phyloP scores from a whole-genome alignment of 768 basidiomycete species.

The Podaxis rugospora region DNA sequence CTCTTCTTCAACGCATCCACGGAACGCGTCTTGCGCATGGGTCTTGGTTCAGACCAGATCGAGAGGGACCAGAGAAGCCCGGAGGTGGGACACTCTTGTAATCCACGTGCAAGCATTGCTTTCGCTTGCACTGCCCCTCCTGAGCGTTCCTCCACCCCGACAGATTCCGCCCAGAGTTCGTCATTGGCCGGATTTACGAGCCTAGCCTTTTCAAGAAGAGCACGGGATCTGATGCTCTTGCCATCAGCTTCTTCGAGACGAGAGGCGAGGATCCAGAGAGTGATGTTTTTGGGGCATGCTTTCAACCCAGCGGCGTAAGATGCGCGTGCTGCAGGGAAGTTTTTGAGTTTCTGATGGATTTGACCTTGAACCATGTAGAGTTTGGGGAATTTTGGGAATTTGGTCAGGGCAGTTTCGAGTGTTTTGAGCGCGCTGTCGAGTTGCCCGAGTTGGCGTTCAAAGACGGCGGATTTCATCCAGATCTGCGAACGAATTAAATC shows the following conservation, averaged over 20 bases:
- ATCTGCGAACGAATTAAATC: slow-evolving; percentile 48
- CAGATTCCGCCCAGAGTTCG: slow-evolving; percentile 85
- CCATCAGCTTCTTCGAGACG: slow-evolving; percentile 87
- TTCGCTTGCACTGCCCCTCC: slow-evolving; percentile 76
- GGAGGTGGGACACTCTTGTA: slow-evolving; percentile 91
- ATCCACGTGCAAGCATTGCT: slow-evolving; percentile 77
- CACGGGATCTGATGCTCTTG: slow-evolving; percentile 88
- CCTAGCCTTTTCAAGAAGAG: slow-evolving; percentile 86
- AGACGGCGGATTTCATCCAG: slow-evolving; percentile 98
- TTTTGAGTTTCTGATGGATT: slow-evolving; percentile 64
- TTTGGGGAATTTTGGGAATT: slow-evolving; percentile 88
- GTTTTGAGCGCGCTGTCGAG: slow-evolving; percentile 71
- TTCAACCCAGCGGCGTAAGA: slow-evolving; percentile 84
- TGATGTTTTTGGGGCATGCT: slow-evolving; percentile 79
- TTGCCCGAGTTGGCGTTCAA: slow-evolving; percentile 87
- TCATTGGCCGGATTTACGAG: slow-evolving; percentile 84
- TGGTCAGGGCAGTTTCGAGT: slow-evolving; percentile 66
- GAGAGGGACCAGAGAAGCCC: slow-evolving; percentile 90
- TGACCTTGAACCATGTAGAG: slow-evolving; percentile 98
- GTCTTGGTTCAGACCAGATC: slow-evolving; percentile 89
- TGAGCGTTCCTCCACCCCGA: slow-evolving; percentile 88
- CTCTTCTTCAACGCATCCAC: slow-evolving; percentile 94
- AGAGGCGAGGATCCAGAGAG: slow-evolving; percentile 87
- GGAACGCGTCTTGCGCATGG: slow-evolving; percentile 80
- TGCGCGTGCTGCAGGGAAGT: slow-evolving; percentile 64